Conservation (phyloP, 2,329 filamentous ascomycete genomes). For the Penicillium sp. region DNA sequence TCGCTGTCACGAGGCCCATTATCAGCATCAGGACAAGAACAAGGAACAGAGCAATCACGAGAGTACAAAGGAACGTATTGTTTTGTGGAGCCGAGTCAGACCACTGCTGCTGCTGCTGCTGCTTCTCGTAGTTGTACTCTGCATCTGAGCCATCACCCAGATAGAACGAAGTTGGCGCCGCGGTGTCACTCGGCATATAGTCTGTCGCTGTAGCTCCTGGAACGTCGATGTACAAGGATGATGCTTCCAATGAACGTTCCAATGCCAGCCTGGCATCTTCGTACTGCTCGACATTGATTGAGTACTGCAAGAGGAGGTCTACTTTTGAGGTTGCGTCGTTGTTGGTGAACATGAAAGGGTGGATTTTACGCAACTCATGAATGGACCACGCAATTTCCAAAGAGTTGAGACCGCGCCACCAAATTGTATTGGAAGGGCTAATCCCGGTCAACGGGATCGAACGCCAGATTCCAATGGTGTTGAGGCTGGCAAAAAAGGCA, state of each 20-base stretch:
- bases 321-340: neutral
- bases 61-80: neutral
- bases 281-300: neutral
- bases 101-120: neutral
- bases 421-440: neutral
- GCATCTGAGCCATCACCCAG: neutral
- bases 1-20: neutral
- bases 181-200: neutral
- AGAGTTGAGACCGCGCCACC: neutral
- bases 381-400: constrained; percentile 2
- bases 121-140: neutral
- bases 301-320: neutral
- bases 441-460: constrained; percentile 1
- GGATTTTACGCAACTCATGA: neutral
- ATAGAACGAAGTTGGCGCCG: neutral
- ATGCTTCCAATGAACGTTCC: neutral
- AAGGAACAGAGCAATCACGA: neutral
- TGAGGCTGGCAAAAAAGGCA: neutral
- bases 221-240: neutral
- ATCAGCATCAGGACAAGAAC: neutral
- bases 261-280: constrained; percentile 1
- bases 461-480: constrained; percentile 1
- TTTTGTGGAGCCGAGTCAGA: too few relatives aligned
- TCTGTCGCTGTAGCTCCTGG: neutral
- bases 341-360: neutral